Evolutionary conservation across 1,139 yeast species (phyloP).

Genomic region (Pneumocystis carinii): DNA sequence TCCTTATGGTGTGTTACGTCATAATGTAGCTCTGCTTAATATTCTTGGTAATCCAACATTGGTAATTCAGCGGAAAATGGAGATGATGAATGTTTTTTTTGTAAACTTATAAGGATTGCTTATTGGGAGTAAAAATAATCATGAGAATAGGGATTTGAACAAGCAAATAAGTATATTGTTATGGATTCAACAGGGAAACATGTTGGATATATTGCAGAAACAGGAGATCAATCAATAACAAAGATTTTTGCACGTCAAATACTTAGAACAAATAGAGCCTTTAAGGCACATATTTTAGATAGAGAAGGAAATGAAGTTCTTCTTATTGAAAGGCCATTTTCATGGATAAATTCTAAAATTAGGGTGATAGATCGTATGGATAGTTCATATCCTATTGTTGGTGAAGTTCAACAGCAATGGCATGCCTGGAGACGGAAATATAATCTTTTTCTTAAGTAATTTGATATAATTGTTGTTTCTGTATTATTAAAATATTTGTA

Average conservation of each 20-base stretch:
- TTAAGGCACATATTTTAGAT: conserved; percentile 58
- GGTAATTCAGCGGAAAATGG: conserved; percentile 75
- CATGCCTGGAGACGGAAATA: conserved; percentile 84
- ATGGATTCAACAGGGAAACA: conserved; percentile 60
- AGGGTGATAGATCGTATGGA: conserved; percentile 28
- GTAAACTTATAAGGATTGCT: conserved; percentile 4
- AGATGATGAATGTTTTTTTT: conserved; percentile 67
- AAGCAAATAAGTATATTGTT: conserved; percentile 59
- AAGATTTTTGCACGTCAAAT: conserved; percentile 63
- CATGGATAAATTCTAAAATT: conserved; percentile 77
- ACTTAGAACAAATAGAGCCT: conserved; percentile 36
- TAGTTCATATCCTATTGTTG: conserved; percentile 37
- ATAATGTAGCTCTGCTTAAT: background rate
- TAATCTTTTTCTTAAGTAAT: conserved; percentile 39
- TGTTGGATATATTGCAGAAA: conserved; percentile 57
- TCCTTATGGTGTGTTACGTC: background rate
- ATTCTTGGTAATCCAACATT: conserved; percentile 40
- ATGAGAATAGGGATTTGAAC: conserved; percentile 53
- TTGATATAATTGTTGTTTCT: background rate
- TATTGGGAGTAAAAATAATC: background rate
- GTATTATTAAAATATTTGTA: background rate
- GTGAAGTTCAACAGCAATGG: conserved; percentile 87
- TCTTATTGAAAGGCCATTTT: conserved; percentile 48
- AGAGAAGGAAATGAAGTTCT: conserved; percentile 50
- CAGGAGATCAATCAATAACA: conserved; percentile 25